Base-by-base conservation (phyloP, 257 asterid species). In the Leonotis leonurus region DNA sequence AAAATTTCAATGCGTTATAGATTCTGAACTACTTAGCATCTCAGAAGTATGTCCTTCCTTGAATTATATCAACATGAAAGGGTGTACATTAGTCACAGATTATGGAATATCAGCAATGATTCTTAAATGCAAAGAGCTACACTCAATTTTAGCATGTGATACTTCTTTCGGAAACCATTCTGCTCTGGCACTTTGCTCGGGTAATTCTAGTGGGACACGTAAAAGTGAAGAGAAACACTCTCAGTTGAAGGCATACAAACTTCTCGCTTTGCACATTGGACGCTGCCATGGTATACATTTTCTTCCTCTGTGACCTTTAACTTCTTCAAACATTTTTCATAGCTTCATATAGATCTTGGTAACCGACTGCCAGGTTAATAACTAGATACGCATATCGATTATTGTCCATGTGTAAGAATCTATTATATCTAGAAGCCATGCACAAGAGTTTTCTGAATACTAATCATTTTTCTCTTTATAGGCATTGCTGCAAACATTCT, bases 81-180 rank as follows among this genome's bases (percentile, higher is more conserved):
- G 95, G 62, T 90, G 97, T 60, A 76, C 67, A 41, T 83, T 88
- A 51, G 79, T 85, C 22, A 80, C 96, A 6, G 97, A 90, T 73
- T 67, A 62, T 70, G 94, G 95, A 48, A 77, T 90, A 72, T 82
- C 97, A 50, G 57, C 33, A 46, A 61, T 85, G 77, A 69, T 90
- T 69, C 65, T 60, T 64, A 90, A 78, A 49, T 87, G 95, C 68
- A 61, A 68, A 71, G 75, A 62, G 62, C 81, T 90, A 29, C 73
- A 65, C 14, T 85, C 97, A 22, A 45, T 85, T 74, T 69, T 82
- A 75, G 95, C 70, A 9, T 83, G 97, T 78, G 85, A 85, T 60
- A 87, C 96, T 74, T 74, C 77, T 45, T 85, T 90, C 33, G 95
- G 89, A n/a, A 71, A 76, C 56, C 72, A 70, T 40, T 87, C 89